Evolutionary conservation across 768 basidiomycete species (phyloP), one percentile per base, ranked within the genome.

Genomic region (Agaricus sinodeliciosus): DNA sequence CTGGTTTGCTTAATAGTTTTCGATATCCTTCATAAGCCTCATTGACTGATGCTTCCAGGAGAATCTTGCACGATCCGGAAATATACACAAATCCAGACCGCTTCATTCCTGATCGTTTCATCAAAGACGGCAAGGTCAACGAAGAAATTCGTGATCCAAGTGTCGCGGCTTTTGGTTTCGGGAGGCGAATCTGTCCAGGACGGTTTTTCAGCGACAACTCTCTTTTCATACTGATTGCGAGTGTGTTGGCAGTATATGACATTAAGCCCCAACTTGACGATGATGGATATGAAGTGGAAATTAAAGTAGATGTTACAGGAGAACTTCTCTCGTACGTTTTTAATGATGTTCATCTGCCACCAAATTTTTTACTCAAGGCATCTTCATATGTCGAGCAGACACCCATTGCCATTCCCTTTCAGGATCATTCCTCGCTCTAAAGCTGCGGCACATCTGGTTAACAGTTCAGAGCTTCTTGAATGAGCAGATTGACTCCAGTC

Each of bases 151-250:
- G 49, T 9, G 49, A 55, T 31, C 55, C 55, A 28, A 27, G 36
- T 25, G 49, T 41, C 5, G 48, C 48, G 6, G 54, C 54, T 8
- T 55, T 55, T 26, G 55, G 49, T 15, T 55, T 26, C 18, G 55
- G 55, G 15, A 49, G 55, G 19, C 35, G 60, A 26, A 58, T 60
- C 9, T 63, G 60, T 36, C 60, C 62, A 12, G 62, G 62, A 9
- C 55, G 59, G 7, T 58, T 56, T 43, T 47, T 63, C 22, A 56
- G 55, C 16, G 37, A 58, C 34, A 50, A 58, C 9, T 50, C 51
- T 6, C 46, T 62, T 11, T 58, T 49, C 44, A 55, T 54, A 9
- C 41, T 61, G 28, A 48, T 58, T 11, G 54, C 62, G 9, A 55
- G 56, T 25, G 37, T 58, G 9, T 40, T 63, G 16, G 41, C 62